phyloP scores from a whole-genome alignment of 2,329 filamentous ascomycete genomes.

The Fusarium agapanthi region DNA sequence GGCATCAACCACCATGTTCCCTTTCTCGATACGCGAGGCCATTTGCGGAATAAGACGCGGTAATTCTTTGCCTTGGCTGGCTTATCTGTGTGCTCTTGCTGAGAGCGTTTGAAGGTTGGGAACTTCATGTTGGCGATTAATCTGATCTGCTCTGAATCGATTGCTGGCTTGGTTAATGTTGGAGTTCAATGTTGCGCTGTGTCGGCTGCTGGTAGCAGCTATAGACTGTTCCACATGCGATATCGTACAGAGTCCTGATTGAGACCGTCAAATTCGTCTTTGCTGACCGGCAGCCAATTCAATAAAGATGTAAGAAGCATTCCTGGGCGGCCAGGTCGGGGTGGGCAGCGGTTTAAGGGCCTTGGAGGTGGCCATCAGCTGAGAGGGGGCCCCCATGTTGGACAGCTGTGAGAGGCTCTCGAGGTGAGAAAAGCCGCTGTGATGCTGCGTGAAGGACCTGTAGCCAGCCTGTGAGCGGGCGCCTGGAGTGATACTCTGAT shows the following conservation, averaged over 20 bases:
- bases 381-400: slow-evolving; percentile 22
- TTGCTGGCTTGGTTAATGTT: neutral
- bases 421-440: slow-evolving; percentile 26
- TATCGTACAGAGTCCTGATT: neutral
- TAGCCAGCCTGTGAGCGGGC: slow-evolving; percentile 31
- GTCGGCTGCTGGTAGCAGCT: slow-evolving; percentile 37
- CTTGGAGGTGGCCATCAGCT: slow-evolving; percentile 28
- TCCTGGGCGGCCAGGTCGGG: slow-evolving; percentile 26
- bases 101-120: slow-evolving; percentile 19
- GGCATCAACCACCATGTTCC: slow-evolving; percentile 71
- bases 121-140: slow-evolving; percentile 37
- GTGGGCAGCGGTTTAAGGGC: slow-evolving; percentile 42
- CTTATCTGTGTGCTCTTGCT: slow-evolving; percentile 25
- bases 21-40: slow-evolving; percentile 60
- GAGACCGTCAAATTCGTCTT: slow-evolving; percentile 10
- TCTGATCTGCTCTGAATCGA: neutral
- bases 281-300: slow-evolving; percentile 26
- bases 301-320: slow-evolving; percentile 14
- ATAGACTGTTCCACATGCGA: slow-evolving; percentile 30
- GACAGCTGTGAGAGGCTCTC: slow-evolving; percentile 23
- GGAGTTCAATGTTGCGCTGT: neutral
- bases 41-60: slow-evolving; percentile 66
- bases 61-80: slow-evolving; percentile 48
- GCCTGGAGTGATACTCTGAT: slow-evolving; percentile 31
- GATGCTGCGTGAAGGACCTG: slow-evolving; percentile 22